phyloP scores from a whole-genome alignment of 163 green algal species.

The Scenedesmus sp. region DNA sequence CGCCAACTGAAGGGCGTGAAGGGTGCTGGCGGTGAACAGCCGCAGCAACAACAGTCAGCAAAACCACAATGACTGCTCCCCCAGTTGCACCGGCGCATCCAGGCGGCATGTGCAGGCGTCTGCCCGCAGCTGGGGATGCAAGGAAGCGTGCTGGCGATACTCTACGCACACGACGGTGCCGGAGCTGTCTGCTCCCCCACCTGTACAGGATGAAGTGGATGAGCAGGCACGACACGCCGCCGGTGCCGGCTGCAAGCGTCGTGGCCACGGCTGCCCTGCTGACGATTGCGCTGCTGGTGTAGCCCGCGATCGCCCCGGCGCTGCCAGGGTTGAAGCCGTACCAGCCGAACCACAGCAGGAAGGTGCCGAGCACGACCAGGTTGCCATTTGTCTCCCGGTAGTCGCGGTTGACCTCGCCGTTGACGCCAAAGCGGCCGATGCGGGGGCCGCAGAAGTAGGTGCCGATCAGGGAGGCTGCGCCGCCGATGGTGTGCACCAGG shows the following conservation, averaged over 20 bases:
- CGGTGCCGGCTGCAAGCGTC: constrained; percentile 81
- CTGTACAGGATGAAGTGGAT: constrained; percentile 13
- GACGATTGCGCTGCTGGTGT: constrained; percentile 55
- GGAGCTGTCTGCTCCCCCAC: too few species aligned
- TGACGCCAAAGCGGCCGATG: constrained; percentile 78
- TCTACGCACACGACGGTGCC: too few species aligned
- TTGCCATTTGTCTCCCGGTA: constrained; percentile 70
- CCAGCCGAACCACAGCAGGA: constrained; percentile 92
- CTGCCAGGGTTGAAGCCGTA: constrained; percentile 89
- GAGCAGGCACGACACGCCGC: constrained; percentile 78
- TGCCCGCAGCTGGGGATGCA: too few species aligned
- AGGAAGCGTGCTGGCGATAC: too few species aligned
- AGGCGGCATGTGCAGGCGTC: too few species aligned
- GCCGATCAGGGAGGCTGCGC: constrained; percentile 66
- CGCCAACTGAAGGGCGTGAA: too few species aligned
- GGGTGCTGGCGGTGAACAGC: too few species aligned
- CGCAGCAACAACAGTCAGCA: too few species aligned
- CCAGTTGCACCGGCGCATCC: too few species aligned
- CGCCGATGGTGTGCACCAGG: constrained; percentile 73
- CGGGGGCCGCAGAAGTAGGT: constrained; percentile 84
- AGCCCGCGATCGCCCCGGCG: constrained; percentile 62
- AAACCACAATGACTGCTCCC: too few species aligned
- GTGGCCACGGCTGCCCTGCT: constrained; percentile 82
- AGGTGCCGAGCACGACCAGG: constrained; percentile 80
- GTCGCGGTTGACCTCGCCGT: constrained; percentile 71